Evolutionary conservation across 2,329 filamentous ascomycete species (phyloP).

Genomic region (Keithomyces neogunnii): DNA sequence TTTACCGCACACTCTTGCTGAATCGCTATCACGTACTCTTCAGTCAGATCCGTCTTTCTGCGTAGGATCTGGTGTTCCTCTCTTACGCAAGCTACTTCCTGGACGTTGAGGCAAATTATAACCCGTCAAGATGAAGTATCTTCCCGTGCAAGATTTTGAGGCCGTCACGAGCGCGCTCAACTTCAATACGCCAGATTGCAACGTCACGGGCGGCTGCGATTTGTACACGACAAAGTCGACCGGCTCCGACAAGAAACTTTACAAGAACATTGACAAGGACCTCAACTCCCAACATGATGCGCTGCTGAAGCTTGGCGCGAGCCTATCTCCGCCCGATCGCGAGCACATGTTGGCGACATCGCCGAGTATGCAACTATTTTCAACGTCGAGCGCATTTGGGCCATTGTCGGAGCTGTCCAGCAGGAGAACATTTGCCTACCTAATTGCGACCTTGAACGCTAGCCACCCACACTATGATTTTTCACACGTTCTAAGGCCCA

Average conservation of each 20-base stretch:
- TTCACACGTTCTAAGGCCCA: conserved; percentile 78
- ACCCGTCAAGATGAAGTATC: conserved; percentile 51
- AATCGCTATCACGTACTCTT: too few relatives aligned
- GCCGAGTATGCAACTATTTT: conserved; percentile 54
- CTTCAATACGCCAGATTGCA: conserved; percentile 88
- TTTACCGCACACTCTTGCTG: too few relatives aligned
- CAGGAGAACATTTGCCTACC: conserved; percentile 85
- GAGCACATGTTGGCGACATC: conserved; percentile 58
- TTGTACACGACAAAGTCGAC: conserved; percentile 96
- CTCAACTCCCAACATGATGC: conserved; percentile 88
- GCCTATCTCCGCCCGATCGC: conserved; percentile 75
- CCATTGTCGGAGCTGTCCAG: conserved; percentile 81
- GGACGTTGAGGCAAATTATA: background rate
- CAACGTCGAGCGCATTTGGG: conserved; percentile 84
- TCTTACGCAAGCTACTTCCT: too few relatives aligned
- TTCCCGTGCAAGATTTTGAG: conserved; percentile 86
- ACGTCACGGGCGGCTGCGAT: conserved; percentile 89
- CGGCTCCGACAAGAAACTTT: conserved; percentile 91
- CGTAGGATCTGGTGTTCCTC: too few relatives aligned
- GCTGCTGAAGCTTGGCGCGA: conserved; percentile 75
- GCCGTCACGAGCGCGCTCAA: conserved; percentile 87
- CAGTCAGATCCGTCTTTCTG: too few relatives aligned
- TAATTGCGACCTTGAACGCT: conserved; percentile 94
- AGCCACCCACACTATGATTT: conserved; percentile 92
- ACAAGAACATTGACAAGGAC: conserved; percentile 88